phyloP scores from a whole-genome alignment of 75 land plant genomes.

The Selaginella moellendorffii region DNA sequence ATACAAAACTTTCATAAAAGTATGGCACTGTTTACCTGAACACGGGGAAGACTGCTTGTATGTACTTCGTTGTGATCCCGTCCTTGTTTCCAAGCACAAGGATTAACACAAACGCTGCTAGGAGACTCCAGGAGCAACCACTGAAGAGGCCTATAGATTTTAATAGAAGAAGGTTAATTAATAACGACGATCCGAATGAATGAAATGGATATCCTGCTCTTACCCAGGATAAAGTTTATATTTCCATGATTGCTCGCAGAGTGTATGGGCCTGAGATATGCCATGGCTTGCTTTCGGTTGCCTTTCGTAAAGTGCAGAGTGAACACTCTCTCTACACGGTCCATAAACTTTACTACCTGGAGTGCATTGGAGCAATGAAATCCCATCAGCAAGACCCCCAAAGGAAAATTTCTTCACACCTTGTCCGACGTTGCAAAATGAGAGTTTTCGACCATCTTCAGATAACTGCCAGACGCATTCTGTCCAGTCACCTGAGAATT shows the following conservation, averaged over 20 bases:
- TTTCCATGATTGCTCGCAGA: conserved; percentile 6
- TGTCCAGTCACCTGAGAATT: conserved; percentile 34
- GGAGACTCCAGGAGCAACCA: conserved; percentile 20
- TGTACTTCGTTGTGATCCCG: conserved; percentile 10
- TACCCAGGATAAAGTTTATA: conserved; percentile 22
- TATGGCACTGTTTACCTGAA: neutral
- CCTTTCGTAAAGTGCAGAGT: conserved; percentile 20
- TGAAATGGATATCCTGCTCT: too few species aligned
- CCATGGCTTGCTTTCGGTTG: conserved; percentile 25
- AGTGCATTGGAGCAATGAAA: neutral
- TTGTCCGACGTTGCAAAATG: conserved; percentile 52
- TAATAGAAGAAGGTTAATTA: neutral
- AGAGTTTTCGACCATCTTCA: conserved; percentile 47
- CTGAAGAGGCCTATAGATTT: conserved; percentile 18
- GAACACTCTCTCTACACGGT: conserved; percentile 25
- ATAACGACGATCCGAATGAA: neutral
- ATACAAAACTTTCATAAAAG: neutral
- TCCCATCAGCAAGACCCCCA: neutral
- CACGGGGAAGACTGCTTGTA: conserved; percentile 11
- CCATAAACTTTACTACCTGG: conserved; percentile 17
- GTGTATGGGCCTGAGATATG: conserved; percentile 19
- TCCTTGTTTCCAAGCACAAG: neutral
- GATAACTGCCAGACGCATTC: conserved; percentile 34
- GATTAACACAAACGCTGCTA: conserved; percentile 16
- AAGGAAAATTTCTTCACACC: conserved; percentile 23